phyloP scores from a whole-genome alignment of 2,329 filamentous ascomycete genomes.

The Trematosphaeria pertusa region DNA sequence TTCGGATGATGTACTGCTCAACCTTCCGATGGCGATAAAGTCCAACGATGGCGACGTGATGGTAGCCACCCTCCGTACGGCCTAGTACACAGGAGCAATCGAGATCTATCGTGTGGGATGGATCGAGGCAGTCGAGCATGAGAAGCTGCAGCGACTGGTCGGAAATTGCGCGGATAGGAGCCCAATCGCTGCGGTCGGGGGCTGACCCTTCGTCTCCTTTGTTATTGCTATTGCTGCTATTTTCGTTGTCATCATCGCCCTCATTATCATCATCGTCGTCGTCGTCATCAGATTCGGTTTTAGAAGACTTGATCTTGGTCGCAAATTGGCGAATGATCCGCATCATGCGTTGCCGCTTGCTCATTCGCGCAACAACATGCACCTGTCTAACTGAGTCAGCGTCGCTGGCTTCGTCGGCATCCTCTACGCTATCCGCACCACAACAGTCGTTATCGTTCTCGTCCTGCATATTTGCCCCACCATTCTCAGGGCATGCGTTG shows the following conservation, averaged over 20 bases:
- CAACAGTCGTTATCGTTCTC: too few species aligned
- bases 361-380: too few species aligned
- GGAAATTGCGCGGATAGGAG: background rate
- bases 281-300: too few species aligned
- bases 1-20: slow-evolving; percentile 2
- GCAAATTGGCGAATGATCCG: too few species aligned
- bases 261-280: background rate
- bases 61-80: slow-evolving; percentile 1
- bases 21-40: background rate
- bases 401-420: too few species aligned
- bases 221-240: background rate
- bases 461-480: too few species aligned
- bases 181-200: background rate
- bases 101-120: background rate
- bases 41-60: background rate
- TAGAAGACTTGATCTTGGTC: too few species aligned
- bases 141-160: background rate
- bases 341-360: too few species aligned
- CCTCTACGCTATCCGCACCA: too few species aligned
- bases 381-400: too few species aligned
- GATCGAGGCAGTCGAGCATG: slow-evolving; percentile 7
- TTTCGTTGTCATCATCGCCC: background rate
- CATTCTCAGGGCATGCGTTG: too few species aligned
- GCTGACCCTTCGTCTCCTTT: background rate
- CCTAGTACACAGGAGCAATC: background rate